Evolutionary conservation across 441 rosid genomes (phyloP), one percentile per base, ranked within the genome.

Genomic region (Euphorbia celastroides): DNA sequence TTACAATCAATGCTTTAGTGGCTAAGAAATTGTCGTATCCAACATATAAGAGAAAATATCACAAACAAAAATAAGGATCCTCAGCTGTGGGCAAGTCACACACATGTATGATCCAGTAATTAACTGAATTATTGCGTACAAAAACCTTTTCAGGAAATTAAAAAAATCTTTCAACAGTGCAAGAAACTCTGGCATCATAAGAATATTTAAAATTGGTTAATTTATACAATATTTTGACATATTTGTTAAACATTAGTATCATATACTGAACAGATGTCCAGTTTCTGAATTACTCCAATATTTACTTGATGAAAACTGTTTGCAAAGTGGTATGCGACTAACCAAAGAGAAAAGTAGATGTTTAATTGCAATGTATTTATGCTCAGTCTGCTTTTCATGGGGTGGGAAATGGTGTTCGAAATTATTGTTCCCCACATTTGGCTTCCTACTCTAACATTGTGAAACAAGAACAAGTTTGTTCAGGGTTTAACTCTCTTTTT

Each of bases 1-100:
- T 46, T 28, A 58, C 69, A 66, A 70, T 7, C 7, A 72, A 36
- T 31, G 22, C 26, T 67, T 57, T 55, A 64, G 42, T 23, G 57
- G 51, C 30, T 7, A 34, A 32, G 27, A 68, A 46, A 67, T 25
- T 27, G 27, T 31, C 36, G 38, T 26, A 55, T 44, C 32, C 26
- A 54, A 54, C 27, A 54, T 28, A 44, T 16, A 30, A 30, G 48
- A 48, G 25, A 7, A 31, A 42, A 58, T 19, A 44, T 55, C 32
- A 26, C 23, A 17, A n/a, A 62, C 14, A 51, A 26, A 63, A n/a
- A 23, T 16, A 52, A 25, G 27, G 31, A 69, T 36, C 19, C 34
- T 66, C 17, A 20, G 27, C 10, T 17, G 27, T 57, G 22, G 25
- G 56, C 46, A 44, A 3, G 56, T 46, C 52, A 46, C n/a, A 46